Percentiles rank a stretch among this genome's conserved stretches.
Evolutionary conservation across 345 rosid species (phyloP).

Genomic region (Corchorus olitorius): DNA sequence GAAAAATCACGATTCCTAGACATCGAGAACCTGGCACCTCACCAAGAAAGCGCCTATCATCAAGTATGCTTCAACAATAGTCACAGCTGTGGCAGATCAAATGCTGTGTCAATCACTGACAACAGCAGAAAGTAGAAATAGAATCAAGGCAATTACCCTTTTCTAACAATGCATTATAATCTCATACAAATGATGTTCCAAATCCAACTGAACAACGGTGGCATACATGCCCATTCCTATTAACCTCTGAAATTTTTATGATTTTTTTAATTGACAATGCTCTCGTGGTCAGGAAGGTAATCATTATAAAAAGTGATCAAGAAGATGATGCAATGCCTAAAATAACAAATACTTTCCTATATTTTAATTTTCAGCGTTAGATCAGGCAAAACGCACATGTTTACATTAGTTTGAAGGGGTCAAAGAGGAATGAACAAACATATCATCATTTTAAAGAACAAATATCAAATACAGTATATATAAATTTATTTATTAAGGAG

Average conservation of each 20-base stretch:
- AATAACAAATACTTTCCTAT: background rate
- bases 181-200: background rate
- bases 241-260: background rate
- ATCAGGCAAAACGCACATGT: background rate
- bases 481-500: background rate
- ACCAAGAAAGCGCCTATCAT: background rate
- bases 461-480: background rate
- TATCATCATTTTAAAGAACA: background rate
- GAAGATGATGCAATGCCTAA: background rate
- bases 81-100: background rate
- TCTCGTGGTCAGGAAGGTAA: background rate
- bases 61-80: background rate
- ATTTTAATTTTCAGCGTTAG: background rate
- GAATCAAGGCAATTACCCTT: background rate
- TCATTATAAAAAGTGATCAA: background rate
- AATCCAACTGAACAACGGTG: background rate
- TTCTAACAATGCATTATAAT: background rate
- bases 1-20: background rate
- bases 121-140: background rate
- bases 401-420: background rate
- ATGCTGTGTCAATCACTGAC: background rate
- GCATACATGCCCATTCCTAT: background rate
- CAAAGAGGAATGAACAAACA: background rate
- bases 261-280: background rate
- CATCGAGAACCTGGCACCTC: background rate